Base-by-base conservation (phyloP, 2,329 filamentous ascomycete genomes). In the Akanthomyces dipterigenus region DNA sequence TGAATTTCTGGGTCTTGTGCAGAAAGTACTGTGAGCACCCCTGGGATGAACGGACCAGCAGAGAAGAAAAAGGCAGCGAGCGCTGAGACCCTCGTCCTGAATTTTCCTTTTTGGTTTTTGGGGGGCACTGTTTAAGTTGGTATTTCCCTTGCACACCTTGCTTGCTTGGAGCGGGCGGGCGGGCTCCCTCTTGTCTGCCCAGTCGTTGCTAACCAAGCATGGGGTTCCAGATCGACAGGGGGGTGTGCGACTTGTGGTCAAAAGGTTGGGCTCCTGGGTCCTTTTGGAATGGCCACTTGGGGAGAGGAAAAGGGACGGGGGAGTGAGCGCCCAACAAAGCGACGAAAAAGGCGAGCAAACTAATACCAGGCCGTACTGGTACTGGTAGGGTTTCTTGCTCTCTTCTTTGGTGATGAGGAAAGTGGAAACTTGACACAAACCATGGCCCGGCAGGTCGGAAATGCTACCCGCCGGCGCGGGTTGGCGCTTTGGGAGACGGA, bases 221-320 rank as follows among this genome's bases (percentile, higher is more conserved):
- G 48, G 58, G n/a, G 31, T 55, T 55, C 50, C 43, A 60, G 50
- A 62, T 62, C 46, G 60, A 62, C 60, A 62, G 60, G 60, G 60
- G 60, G 51, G 53, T 57, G 40, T 50, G 31, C 31, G 40, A 40
- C 31, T n/a, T 36, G 43, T 40, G 55, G 28, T 54, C 11, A 40
- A 34, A 7, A 34, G 50, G 45, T 53, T 53, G 60, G 51, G 43
- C 45, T 53, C 20, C 43, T 46, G 43, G 38, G 34, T 5, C 31
- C 45, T n/a, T 42, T 45, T 24, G 46, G 36, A 50, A 56, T 50
- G 45, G 36, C 18, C 24, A 46, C 18, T 40, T 50, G 14, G 24
- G 53, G 38, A 20, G 31, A 36, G 22, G 28, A 46, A 34, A 34
- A 34, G 31, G 28, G 42, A 49, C 20, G 9, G 36, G 46, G 16